Conservation (phyloP, 106 monocot genomes). For the Agapanthus africanus region DNA sequence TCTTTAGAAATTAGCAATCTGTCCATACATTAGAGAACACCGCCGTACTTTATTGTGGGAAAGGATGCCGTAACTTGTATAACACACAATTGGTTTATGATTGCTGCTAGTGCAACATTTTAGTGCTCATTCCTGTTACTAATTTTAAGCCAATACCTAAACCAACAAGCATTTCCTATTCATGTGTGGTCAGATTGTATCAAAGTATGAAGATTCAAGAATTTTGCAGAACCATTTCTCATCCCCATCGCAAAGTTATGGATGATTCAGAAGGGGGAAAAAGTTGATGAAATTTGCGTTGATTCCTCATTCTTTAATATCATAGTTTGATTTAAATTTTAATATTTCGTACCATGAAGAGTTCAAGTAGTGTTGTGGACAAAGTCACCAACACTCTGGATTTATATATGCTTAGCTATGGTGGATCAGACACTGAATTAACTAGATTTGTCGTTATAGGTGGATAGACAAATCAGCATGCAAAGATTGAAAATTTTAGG, state of each 20-base stretch:
- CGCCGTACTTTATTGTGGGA: neutral
- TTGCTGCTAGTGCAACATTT: neutral
- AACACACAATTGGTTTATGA: neutral
- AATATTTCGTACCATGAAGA: neutral
- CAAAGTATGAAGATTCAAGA: neutral
- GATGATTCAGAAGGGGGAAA: neutral
- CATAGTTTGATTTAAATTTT: no score
- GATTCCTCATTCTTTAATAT: neutral
- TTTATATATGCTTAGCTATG: no score
- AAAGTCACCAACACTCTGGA: neutral
- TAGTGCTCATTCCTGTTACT: neutral
- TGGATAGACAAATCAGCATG: no score
- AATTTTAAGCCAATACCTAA: neutral
- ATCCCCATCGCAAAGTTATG: neutral
- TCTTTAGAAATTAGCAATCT: no score
- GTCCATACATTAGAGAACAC: neutral
- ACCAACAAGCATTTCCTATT: neutral
- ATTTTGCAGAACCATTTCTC: neutral
- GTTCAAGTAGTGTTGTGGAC: neutral
- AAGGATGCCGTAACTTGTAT: neutral
- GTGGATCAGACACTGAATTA: no score
- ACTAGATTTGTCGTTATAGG: no score
- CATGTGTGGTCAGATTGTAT: neutral
- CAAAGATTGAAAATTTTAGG: no score
- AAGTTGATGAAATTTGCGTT: neutral